Base-by-base conservation (phyloP, 2,329 filamentous ascomycete species). In the Gyromitra esculenta region DNA sequence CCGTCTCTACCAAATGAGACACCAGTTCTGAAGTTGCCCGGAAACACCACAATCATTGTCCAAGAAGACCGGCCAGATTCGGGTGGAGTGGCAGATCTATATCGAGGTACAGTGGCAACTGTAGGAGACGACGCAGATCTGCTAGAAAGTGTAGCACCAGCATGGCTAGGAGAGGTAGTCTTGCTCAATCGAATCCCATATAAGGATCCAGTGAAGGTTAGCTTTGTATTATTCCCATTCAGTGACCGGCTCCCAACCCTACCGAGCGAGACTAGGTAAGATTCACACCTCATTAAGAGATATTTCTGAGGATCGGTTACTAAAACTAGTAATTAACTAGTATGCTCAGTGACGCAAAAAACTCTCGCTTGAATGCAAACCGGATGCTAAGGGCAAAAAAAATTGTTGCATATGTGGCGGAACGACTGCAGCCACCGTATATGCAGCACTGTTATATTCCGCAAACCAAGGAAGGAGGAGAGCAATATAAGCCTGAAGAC, bases 161-260 rank as follows among this genome's bases (percentile, higher is more conserved):
- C 92, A 86, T 99, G 96, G 96, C 87, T 99, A 5, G 94, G 92
- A 13, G 94, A 98, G 79, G 88, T 97, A 45, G 86, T 99, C 13
- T 85, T 99, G 60, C 86, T 87, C 81, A 97, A 97, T 82, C 88
- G 89, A 82, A 89, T 93, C 7, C 93, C 94, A 0, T 84, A 87
- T 75, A 98, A 98, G 85, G 96, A 98, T n/a, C 90, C 94, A 0
- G 89, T 95, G 80, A 99, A 99, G 86, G 91, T 98, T n/a, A 94
- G 93, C 2, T 99, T 99, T 82, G 88, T 97, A 15, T 86, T 99
- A 31, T 89, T 96, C 80, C 94, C 96, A 0, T 94, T 89, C 85
- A 87, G 92, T 81, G 91, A 93, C 79, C 85, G 87, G 35, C 85
- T 98, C 67, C 93, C 94, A 0, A 88, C 87, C 70, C 91, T 97